phyloP scores from a whole-genome alignment of 768 basidiomycete species.

The Lentinula aciculospora region DNA sequence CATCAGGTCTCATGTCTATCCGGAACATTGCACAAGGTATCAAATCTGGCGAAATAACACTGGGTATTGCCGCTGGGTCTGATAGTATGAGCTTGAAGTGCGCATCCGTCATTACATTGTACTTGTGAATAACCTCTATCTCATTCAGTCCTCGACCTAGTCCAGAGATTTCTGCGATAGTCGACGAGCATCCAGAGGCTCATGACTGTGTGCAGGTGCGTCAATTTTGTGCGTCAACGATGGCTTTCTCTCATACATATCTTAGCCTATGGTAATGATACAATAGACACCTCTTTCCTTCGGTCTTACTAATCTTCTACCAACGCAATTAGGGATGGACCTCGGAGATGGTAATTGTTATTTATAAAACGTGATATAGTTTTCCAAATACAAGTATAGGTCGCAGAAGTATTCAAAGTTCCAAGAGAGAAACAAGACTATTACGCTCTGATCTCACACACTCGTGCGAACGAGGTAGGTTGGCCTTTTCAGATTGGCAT shows the following conservation, averaged over 20 bases:
- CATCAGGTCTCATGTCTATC: slow-evolving; percentile 93
- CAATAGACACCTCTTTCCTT: background rate
- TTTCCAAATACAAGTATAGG: slow-evolving; percentile 16
- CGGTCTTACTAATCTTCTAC: background rate
- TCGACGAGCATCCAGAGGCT: slow-evolving; percentile 57
- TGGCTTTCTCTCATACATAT: background rate
- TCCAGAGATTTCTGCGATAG: slow-evolving; percentile 54
- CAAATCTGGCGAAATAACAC: slow-evolving; percentile 71
- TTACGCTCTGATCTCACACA: slow-evolving; percentile 85
- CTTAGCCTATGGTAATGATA: background rate
- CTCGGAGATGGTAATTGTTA: slow-evolving; percentile 53
- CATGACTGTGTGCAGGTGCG: slow-evolving; percentile 71
- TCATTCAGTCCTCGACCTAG: slow-evolving; percentile 62
- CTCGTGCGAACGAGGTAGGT: slow-evolving; percentile 61
- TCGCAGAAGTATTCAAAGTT: slow-evolving; percentile 73
- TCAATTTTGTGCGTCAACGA: background rate
- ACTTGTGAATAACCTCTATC: slow-evolving; percentile 3
- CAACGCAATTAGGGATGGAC: slow-evolving; percentile 85
- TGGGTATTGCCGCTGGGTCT: slow-evolving; percentile 80
- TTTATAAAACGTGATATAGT: background rate
- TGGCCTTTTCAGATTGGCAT: background rate
- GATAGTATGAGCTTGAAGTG: slow-evolving; percentile 84
- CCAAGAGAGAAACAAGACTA: slow-evolving; percentile 82
- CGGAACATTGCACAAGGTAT: slow-evolving; percentile 87
- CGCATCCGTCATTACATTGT: slow-evolving; percentile 18